These are phyloP conservation scores for Naumovozyma dairenensis DNA, from an alignment of 805 yeast species.

Conservation along the genomic window DNA sequence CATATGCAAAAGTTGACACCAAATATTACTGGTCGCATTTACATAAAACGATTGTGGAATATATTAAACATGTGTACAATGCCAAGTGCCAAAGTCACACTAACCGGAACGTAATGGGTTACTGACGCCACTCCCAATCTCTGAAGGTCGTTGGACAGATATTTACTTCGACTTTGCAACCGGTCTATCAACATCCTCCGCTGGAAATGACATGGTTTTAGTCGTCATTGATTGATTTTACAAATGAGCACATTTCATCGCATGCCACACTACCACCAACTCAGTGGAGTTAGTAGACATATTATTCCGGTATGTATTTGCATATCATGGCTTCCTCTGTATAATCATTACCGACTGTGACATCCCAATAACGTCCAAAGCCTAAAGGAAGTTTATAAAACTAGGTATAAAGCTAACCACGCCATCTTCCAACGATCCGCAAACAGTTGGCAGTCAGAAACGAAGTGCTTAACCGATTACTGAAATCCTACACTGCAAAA, in stretches of 20 bases:
- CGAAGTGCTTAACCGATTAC: neutral
- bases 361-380: neutral
- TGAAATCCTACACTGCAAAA: neutral
- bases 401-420: constrained; percentile 1
- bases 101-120: constrained; percentile 5
- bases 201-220: constrained; percentile 5
- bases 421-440: constrained; percentile 1
- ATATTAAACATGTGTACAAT: constrained; percentile 6
- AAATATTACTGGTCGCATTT: constrained; percentile 6
- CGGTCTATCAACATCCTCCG: constrained; percentile 8
- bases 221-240: constrained; percentile 11
- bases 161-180: constrained; percentile 12
- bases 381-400: constrained; percentile 1
- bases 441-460: no score
- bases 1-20: constrained; percentile 4
- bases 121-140: constrained; percentile 5
- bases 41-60: neutral
- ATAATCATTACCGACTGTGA: constrained; percentile 4
- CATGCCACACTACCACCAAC: constrained; percentile 5
- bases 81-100: constrained; percentile 5
- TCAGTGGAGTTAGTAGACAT: constrained; percentile 9
- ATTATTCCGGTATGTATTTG: constrained; percentile 6
- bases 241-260: constrained; percentile 10
- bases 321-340: constrained; percentile 12
- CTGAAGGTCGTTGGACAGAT: constrained; percentile 12